Evolutionary conservation across 2,329 filamentous ascomycete genomes (phyloP), one percentile per base, ranked within the genome.

Genomic region (Cordyceps fumosorosea): DNA sequence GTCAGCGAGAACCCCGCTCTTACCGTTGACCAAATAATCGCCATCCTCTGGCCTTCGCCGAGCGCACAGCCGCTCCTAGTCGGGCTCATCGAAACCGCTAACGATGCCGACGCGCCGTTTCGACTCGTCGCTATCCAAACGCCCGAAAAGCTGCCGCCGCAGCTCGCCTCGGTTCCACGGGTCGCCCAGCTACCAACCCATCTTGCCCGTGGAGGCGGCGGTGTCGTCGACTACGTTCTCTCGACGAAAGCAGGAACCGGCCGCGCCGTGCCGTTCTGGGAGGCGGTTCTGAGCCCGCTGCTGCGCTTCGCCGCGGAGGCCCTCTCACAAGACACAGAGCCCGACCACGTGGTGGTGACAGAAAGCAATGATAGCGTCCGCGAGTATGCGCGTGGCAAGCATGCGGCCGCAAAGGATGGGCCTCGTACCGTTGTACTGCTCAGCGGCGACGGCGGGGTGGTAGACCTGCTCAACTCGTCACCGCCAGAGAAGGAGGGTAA

Each of bases 371-470:
- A 84, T 2, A 89, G 84, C 14, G 82, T 97, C 47, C 78, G 79
- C 6, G 78, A 89, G 1, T 84, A 96, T 59, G 84, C 88, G 0
- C 68, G 66, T 3, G 52, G 67, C 2, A 66, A 79, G 5, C 67
- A 55, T 10, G 20, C 47, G 2, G n/a, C 40, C 1, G 16, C 71
- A n/a, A 62, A 62, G n/a, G 61, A 32, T 7, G 12, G 29, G 58
- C 58, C 65, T 32, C 57, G 87, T 69, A 86, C 87, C 0, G 80
- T 97, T 29, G 75, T 97, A 34, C 81, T 98, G 14, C 80, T 97
- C 5, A 93, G 89, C 55, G 93, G 93, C 7, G 93, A 98, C 72
- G 93, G 93, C 16, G 93, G 92, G 6, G 74, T 96, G 2, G 83
- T 92, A 20, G 93, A 98, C 68, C 78, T 95, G 1, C 79, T 96